Percentiles rank a stretch among this genome's conserved stretches.
Conservation (phyloP, 176 grass and related monocot genomes). For the Cenchrus purpureus region DNA sequence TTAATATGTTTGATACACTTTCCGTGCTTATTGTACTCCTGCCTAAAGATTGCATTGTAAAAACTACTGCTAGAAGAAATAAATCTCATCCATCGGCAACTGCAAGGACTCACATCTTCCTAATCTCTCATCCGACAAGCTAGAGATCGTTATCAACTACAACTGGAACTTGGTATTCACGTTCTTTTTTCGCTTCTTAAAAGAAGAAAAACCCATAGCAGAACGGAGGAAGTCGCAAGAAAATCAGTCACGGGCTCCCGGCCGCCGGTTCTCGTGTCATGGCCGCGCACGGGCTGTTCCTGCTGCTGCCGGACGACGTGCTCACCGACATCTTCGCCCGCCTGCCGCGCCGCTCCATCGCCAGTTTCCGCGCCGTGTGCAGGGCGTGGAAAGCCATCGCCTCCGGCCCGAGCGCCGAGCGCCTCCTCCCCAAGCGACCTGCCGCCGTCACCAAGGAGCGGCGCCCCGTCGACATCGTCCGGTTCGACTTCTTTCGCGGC, state of each 20-base stretch:
- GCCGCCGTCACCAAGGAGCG: not conserved
- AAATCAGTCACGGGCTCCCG: not conserved
- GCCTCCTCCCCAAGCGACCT: not conserved
- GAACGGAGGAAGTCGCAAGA: no score
- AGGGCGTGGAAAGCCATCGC: not conserved
- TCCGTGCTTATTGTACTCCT: no score
- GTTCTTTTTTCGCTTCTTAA: no score
- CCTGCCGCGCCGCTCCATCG: not conserved
- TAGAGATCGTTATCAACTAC: not conserved
- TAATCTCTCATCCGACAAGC: no score
- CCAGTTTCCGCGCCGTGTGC: constrained; percentile 11
- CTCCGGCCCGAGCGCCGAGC: not conserved
- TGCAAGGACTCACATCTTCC: no score
- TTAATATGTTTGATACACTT: no score
- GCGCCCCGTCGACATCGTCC: not conserved
- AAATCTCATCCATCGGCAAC: no score
- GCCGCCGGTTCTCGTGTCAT: not conserved
- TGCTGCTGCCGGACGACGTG: not conserved
- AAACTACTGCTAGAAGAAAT: no score
- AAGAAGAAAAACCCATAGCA: not conserved
- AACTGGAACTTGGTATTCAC: no score
- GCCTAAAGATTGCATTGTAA: no score
- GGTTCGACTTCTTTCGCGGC: not conserved
- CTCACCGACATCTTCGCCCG: constrained; percentile 2
- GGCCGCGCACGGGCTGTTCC: not conserved